Evolutionary conservation across 1,284 basidiomycete genomes (phyloP).

Genomic region (Cryptococcus maquisensis): DNA sequence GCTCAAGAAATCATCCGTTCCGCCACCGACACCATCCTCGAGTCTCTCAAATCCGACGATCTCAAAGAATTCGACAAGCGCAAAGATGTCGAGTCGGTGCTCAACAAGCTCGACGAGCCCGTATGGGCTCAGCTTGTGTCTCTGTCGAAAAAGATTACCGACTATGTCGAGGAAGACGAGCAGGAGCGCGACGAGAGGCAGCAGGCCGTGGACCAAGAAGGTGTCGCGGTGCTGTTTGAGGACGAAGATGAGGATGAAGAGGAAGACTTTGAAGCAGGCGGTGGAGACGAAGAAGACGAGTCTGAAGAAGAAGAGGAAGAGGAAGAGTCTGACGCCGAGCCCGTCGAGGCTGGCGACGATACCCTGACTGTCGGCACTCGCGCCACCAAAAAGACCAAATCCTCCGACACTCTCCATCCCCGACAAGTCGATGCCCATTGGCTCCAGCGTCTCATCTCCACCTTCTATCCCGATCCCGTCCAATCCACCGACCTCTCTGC

Average conservation of each 20-base stretch:
- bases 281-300: conserved; percentile 52
- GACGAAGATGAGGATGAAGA: conserved; percentile 92
- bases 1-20: conserved; percentile 92
- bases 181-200: conserved; percentile 62
- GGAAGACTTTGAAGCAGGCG: conserved; percentile 64
- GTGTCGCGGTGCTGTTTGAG: conserved; percentile 93
- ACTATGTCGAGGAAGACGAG: conserved; percentile 87
- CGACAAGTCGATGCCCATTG: conserved; percentile 96
- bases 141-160: conserved; percentile 92
- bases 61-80: conserved; percentile 98
- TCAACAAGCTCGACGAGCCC: conserved; percentile 64
- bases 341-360: conserved; percentile 51
- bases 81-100: conserved; percentile 80
- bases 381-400: conserved; percentile 27
- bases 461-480: conserved; percentile 88
- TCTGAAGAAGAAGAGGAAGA: conserved; percentile 68
- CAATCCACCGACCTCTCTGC: conserved; percentile 89
- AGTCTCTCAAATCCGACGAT: conserved; percentile 82
- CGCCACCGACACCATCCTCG: conserved; percentile 86
- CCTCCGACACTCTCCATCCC: conserved; percentile 72
- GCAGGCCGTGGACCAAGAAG: conserved; percentile 59
- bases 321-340: conserved; percentile 50
- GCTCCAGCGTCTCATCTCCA: conserved; percentile 90
- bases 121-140: conserved; percentile 79
- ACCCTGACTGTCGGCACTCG: conserved; percentile 63